A percentile compares a stretch with the other conserved stretches of the same genome.
Conservation (phyloP, 1,139 yeast species). For the Yamadazyma sp. region DNA sequence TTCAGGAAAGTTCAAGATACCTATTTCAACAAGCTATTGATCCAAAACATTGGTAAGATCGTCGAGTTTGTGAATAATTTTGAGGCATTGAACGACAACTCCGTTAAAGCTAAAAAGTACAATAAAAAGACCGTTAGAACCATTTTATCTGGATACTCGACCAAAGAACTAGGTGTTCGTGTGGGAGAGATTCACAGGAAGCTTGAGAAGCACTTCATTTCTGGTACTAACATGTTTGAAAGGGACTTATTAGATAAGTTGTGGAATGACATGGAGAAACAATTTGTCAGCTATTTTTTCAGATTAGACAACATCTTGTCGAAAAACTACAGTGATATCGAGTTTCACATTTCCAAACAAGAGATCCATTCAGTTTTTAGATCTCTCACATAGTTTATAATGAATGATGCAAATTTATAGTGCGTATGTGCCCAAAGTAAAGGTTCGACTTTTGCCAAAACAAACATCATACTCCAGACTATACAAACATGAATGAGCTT, state of each 20-base stretch:
- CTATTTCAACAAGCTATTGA: slow-evolving; percentile 49
- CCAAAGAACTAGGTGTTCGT: slow-evolving; percentile 56
- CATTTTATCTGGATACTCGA: slow-evolving; percentile 54
- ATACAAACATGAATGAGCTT: no score
- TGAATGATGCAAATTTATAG: background rate
- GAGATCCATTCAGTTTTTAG: slow-evolving; percentile 36
- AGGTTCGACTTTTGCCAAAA: no score
- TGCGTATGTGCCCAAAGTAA: no score
- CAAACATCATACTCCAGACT: no score
- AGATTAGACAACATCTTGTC: slow-evolving; percentile 39
- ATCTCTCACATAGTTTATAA: slow-evolving; percentile 15
- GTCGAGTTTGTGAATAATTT: slow-evolving; percentile 66
- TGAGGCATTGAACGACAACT: slow-evolving; percentile 48
- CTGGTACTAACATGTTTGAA: slow-evolving; percentile 45
- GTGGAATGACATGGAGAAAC: slow-evolving; percentile 44
- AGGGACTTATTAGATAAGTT: slow-evolving; percentile 45
- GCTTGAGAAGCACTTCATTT: slow-evolving; percentile 58
- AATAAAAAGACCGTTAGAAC: slow-evolving; percentile 59
- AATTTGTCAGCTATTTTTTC: slow-evolving; percentile 35
- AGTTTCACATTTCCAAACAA: slow-evolving; percentile 32
- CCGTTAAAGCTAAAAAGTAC: slow-evolving; percentile 61
- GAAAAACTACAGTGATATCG: slow-evolving; percentile 38
- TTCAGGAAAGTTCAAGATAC: slow-evolving; percentile 43
- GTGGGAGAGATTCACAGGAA: slow-evolving; percentile 57
- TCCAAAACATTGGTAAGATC: slow-evolving; percentile 57